A percentile compares a stretch with the other conserved stretches of the same genome.
phyloP scores from a whole-genome alignment of 2,329 filamentous ascomycete genomes.

The Calonectria montana region DNA sequence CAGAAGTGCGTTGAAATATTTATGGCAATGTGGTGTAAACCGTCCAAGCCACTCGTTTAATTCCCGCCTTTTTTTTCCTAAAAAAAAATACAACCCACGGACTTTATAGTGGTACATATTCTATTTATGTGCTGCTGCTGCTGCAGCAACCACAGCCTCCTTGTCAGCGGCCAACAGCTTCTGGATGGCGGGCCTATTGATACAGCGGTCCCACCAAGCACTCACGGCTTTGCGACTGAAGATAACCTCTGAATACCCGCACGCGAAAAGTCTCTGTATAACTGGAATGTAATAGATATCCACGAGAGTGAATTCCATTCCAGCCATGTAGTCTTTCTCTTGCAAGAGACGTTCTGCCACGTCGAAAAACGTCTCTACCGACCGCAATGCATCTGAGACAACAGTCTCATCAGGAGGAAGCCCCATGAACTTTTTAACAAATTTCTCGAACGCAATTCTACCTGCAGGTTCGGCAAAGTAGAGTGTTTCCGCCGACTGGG shows the following conservation, averaged over 20 bases:
- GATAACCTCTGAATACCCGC: conserved; percentile 52
- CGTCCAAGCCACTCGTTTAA: neutral
- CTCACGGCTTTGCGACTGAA: conserved; percentile 49
- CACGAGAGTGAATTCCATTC: conserved; percentile 54
- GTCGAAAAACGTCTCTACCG: conserved; percentile 56
- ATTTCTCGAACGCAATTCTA: conserved; percentile 58
- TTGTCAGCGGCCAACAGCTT: conserved; percentile 44
- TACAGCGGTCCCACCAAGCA: conserved; percentile 55
- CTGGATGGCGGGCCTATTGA: conserved; percentile 51
- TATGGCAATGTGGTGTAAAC: neutral
- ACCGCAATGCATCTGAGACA: conserved; percentile 50
- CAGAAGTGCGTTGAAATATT: neutral
- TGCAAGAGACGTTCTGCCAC: conserved; percentile 53
- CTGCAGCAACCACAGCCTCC: conserved; percentile 32
- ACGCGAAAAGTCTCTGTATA: conserved; percentile 54
- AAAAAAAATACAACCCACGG: neutral
- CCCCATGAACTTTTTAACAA: conserved; percentile 57
- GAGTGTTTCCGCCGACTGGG: conserved; percentile 52
- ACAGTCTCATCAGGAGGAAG: conserved; percentile 54
- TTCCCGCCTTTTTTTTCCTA: neutral
- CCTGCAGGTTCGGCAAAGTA: conserved; percentile 58
- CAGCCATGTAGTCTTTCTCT: conserved; percentile 57
- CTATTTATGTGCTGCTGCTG: neutral
- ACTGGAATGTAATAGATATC: conserved; percentile 62
- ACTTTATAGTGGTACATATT: neutral